Conservation (phyloP, 2,329 filamentous ascomycete species). For the Microsporum ferrugineum region DNA sequence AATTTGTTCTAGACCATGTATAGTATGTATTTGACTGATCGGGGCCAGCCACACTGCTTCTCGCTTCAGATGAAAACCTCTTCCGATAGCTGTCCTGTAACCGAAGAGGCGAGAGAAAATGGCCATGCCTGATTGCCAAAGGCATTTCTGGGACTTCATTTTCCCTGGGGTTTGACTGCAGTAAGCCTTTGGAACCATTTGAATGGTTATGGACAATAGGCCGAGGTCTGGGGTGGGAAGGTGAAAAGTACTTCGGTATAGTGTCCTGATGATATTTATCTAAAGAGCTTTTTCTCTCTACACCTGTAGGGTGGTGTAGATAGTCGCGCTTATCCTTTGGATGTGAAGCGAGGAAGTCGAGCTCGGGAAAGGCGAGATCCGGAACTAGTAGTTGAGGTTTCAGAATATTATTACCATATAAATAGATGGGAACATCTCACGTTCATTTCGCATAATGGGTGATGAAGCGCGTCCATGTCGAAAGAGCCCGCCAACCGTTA, state of each 20-base stretch:
- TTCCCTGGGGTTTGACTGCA: not conserved
- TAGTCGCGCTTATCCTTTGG: not conserved
- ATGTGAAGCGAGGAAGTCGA: constrained; percentile 33
- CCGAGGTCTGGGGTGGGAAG: not conserved
- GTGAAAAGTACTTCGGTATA: not conserved
- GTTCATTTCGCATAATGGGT: constrained; percentile 17
- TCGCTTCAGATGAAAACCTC: not conserved
- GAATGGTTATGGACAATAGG: not conserved
- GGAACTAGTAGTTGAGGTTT: constrained; percentile 26
- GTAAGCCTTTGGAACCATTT: not conserved
- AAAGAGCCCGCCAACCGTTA: constrained; percentile 28
- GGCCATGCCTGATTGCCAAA: not conserved
- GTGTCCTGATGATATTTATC: not conserved
- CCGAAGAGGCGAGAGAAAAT: not conserved
- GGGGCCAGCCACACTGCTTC: not conserved
- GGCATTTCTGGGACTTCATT: too few species aligned
- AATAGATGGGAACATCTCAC: constrained; percentile 11
- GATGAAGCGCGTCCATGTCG: constrained; percentile 27
- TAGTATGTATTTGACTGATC: constrained; percentile 6
- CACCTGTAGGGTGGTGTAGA: not conserved
- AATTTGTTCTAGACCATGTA: constrained; percentile 8
- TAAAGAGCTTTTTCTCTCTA: not conserved
- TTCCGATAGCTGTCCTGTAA: not conserved
- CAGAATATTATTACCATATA: constrained; percentile 17
- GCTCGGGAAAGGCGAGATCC: constrained; percentile 44